Base-by-base conservation (phyloP, 2,329 filamentous ascomycete species). In the Epichloe brachyelytri region DNA sequence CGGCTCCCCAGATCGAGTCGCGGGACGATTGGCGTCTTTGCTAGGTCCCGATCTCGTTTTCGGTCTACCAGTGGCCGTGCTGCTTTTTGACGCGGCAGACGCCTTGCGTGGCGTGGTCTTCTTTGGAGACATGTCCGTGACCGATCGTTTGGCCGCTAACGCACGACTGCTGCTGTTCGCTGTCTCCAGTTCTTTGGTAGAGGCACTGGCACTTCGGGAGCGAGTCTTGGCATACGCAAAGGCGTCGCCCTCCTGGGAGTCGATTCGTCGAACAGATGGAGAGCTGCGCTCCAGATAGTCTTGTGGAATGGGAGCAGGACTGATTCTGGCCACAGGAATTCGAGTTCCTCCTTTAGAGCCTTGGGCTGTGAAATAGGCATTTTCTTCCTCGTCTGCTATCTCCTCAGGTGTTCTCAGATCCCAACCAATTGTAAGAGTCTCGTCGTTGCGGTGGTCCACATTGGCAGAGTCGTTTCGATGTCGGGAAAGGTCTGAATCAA, bases 281-380 rank as follows among this genome's bases (percentile, higher is more conserved):
- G 79, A 82, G 59, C 88, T 85, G 56, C 89, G 80, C 57, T 91
- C 89, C 44, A 88, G 73, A 56, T 83, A 80, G 47, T 85, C 80
- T 48, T 78, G 66, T 2, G 86, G 79, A 53, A 94, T 83, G 11
- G 89, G 88, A 19, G 81, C 77, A 2, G 86, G 85, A 63, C 88
- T 95, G 14, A 78, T 72, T 60, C 88, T 90, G 33, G 88, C 82
- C 38, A 97, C 76, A 1, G 93, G 93, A 63, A 98, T 96, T 50
- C 88, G 82, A 43, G 91, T 95, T 71, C 69, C 79, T 71, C 73
- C 78, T 68, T 76, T 85, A 61, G 64, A 70, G 57, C 59, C 77
- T 68, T 68, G 78, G 61, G 69, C 66, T 58, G 73, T 65, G 60
- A 73, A 78, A 56, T 79, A 80, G 49, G 67, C 62, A 46, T 71